Percentiles rank a stretch among this genome's conserved stretches.
Evolutionary conservation across 2,329 filamentous ascomycete genomes (phyloP).

Genomic region (Fusarium transvaalense): DNA sequence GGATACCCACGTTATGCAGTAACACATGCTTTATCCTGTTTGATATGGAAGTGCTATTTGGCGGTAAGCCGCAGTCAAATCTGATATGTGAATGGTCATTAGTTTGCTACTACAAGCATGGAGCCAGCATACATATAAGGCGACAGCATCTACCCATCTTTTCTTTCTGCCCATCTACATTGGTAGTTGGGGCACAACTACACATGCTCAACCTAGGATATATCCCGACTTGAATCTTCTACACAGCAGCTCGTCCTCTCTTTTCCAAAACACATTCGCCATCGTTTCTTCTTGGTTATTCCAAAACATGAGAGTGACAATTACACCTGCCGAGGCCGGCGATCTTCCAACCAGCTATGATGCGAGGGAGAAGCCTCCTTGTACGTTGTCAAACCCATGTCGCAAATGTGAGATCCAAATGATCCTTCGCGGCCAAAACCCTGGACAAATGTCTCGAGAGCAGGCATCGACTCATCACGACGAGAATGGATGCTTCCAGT

Average conservation of each 20-base stretch:
- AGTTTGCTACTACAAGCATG: neutral
- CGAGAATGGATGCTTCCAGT: neutral
- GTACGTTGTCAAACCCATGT: neutral
- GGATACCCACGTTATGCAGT: slow-evolving; percentile 28
- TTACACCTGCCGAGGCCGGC: neutral
- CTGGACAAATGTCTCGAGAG: neutral
- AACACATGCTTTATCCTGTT: neutral
- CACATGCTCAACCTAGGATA: neutral
- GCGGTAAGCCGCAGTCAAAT: neutral
- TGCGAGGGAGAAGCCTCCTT: neutral
- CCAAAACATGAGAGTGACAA: neutral
- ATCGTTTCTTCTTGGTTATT: neutral
- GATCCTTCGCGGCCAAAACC: neutral
- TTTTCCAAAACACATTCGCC: neutral
- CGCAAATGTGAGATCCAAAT: neutral
- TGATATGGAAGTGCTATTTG: neutral
- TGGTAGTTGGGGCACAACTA: neutral
- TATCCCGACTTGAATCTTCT: neutral
- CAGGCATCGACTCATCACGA: neutral
- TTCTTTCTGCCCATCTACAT: neutral
- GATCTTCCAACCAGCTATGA: neutral
- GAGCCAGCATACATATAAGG: neutral
- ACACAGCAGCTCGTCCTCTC: neutral
- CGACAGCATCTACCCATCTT: neutral
- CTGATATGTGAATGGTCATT: neutral